phyloP scores from a whole-genome alignment of 257 asterid species.

The Solanum virginianum region DNA sequence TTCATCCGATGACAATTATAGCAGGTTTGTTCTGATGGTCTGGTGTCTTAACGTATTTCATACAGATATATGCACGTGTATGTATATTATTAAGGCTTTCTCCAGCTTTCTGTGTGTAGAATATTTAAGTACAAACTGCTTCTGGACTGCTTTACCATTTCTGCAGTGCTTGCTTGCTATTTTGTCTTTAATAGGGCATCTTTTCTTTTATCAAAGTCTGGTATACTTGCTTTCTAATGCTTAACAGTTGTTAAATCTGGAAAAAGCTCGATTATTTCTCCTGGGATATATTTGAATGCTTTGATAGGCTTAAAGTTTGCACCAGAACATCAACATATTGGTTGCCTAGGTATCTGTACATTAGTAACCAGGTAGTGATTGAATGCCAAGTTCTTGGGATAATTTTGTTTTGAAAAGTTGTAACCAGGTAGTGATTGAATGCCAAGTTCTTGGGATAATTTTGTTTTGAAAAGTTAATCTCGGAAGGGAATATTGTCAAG shows the following conservation, averaged over 20 bases:
- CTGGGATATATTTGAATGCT: neutral
- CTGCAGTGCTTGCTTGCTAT: neutral
- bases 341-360: neutral
- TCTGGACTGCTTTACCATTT: neutral
- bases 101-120: neutral
- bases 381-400: neutral
- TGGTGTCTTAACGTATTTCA: neutral
- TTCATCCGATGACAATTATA: slow-evolving; percentile 92
- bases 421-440: neutral
- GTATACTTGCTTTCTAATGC: neutral
- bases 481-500: no score
- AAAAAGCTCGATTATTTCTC: neutral
- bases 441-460: neutral
- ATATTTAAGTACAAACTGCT: neutral
- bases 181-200: neutral
- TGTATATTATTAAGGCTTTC: neutral
- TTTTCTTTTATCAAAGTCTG: neutral
- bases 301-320: neutral
- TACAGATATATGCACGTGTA: neutral
- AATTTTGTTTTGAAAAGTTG: neutral
- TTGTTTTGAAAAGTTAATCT: neutral
- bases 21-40: slow-evolving; percentile 34
- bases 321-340: neutral
- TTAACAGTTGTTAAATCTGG: neutral
- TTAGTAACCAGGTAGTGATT: neutral